Conservation (phyloP, 1,284 basidiomycete genomes). For the Leccinum ponderosum region DNA sequence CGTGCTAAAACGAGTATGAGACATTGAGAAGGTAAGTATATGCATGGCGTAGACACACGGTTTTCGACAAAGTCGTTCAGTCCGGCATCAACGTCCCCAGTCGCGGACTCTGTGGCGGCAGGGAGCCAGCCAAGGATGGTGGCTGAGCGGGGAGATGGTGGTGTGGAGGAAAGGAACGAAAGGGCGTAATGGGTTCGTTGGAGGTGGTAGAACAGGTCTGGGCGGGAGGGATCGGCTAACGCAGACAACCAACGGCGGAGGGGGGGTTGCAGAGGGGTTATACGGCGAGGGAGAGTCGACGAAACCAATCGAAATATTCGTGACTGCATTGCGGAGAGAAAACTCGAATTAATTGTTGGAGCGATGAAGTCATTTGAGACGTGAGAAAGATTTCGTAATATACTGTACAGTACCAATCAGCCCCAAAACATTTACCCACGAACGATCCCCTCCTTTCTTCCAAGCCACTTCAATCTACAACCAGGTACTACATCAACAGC, state of each 20-base stretch:
- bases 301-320: constrained; percentile 4
- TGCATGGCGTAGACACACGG: constrained; percentile 41
- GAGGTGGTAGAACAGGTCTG: constrained; percentile 70
- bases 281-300: constrained; percentile 3
- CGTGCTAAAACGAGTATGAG: constrained; percentile 40
- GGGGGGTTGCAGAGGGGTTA: constrained; percentile 7
- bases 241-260: constrained; percentile 14
- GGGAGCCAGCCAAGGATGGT: constrained; percentile 72
- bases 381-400: constrained; percentile 32
- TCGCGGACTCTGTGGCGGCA: constrained; percentile 39
- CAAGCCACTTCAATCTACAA: constrained; percentile 27
- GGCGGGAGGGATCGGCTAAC: constrained; percentile 52
- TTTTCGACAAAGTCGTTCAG: constrained; percentile 72
- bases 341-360: not conserved
- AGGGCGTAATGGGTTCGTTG: constrained; percentile 58
- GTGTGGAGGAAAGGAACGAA: constrained; percentile 54
- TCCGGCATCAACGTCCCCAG: constrained; percentile 44
- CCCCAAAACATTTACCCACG: constrained; percentile 23
- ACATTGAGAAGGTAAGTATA: not conserved
- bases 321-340: constrained; percentile 9
- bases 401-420: constrained; percentile 38
- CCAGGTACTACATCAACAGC: constrained; percentile 32
- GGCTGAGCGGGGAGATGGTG: constrained; percentile 45
- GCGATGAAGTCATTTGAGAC: constrained; percentile 4
- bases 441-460: constrained; percentile 10